A percentile compares a stretch with the other conserved stretches of the same genome.
phyloP scores from a whole-genome alignment of 495 filamentous ascomycete genomes.

The Talaromyces trachyspermus region DNA sequence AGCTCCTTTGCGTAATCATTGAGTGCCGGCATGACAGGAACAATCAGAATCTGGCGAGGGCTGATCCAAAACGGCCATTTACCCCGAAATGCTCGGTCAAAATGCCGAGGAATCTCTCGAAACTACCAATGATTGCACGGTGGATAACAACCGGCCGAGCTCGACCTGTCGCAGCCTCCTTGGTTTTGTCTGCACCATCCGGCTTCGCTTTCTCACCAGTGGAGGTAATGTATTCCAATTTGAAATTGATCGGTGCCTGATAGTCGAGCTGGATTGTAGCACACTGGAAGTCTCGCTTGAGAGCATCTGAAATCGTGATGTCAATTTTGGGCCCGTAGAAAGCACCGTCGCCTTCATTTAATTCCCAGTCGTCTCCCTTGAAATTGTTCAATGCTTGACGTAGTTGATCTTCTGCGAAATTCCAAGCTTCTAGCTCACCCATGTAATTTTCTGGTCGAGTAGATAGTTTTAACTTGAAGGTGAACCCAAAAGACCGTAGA shows the following conservation, averaged over 20 bases:
- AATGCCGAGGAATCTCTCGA: slow-evolving; percentile 93
- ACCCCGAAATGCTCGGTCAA: slow-evolving; percentile 90
- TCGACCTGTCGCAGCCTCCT: slow-evolving; percentile 52
- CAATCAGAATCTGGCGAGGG: slow-evolving; percentile 83
- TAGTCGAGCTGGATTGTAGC: slow-evolving; percentile 98
- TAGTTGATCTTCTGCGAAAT: slow-evolving; percentile 74
- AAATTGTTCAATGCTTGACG: slow-evolving; percentile 74
- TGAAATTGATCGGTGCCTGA: slow-evolving; percentile 78
- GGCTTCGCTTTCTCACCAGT: slow-evolving; percentile 21
- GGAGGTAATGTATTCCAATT: slow-evolving; percentile 69
- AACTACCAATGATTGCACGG: slow-evolving; percentile 85
- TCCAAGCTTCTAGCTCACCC: slow-evolving; percentile 80
- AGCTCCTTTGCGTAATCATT: slow-evolving; percentile 86
- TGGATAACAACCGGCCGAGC: slow-evolving; percentile 96
- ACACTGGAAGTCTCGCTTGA: slow-evolving; percentile 77
- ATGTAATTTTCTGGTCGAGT: slow-evolving; percentile 90
- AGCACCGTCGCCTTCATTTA: slow-evolving; percentile 90
- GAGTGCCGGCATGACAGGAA: slow-evolving; percentile 80
- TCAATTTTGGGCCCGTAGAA: slow-evolving; percentile 98
- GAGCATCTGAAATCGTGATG: slow-evolving; percentile 76
- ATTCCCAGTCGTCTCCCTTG: slow-evolving; percentile 68
- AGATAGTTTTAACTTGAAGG: slow-evolving; percentile 93
- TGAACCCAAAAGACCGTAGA: slow-evolving; percentile 89
- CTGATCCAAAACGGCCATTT: slow-evolving; percentile 99
- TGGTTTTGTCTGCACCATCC: slow-evolving; percentile 27